Evolutionary conservation across 495 filamentous ascomycete genomes (phyloP), one percentile per base, ranked within the genome.

Genomic region (Neurospora sp.): DNA sequence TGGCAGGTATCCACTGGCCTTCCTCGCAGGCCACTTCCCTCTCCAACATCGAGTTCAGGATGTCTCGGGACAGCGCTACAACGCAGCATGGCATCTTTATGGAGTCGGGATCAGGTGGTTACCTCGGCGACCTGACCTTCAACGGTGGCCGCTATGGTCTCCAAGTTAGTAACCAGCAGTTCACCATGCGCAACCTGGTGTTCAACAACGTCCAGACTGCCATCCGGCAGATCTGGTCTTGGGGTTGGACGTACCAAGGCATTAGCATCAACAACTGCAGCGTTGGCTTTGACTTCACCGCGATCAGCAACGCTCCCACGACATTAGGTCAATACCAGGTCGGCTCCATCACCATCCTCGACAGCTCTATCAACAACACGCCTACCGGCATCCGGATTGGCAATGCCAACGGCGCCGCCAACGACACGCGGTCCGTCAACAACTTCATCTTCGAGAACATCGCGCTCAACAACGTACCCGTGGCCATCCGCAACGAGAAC

Each of bases 1-100:
- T 83, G 10, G 78, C 91, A 42, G 94, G 90, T 28, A 89, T 96
- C 69, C 92, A 95, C 77, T 96, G 92, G 93, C 92, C 91, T 2
- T 91, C 90, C 17, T 88, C 89, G 28, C 90, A 94, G 76, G 90
- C 91, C 3, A 91, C 91, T 5, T 92, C 89, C 74, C 82, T 94
- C 24, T 88, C 92, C 77, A 96, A 96, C 80, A 84, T 94, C 39
- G 82, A 87, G 24, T 92, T 96, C 82, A 80, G 82, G 43, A 89
- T 94, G 88, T 88, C 83, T 38, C 78, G 79, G 62, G 85, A 82
- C 9, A 76, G 81, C 5, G 88, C 85, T 39, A 92, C 83, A 21
- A 82, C 89, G 76, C 94, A 97, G 69, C 86, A 90, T 74, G 93
- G 93, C 36, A 76, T 95, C 15, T 93, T 92, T 77, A 90, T 92